A percentile compares a stretch with the other conserved stretches of the same genome.
Conservation (phyloP, 2,329 filamentous ascomycete species). For the Hypoxylon sp. region DNA sequence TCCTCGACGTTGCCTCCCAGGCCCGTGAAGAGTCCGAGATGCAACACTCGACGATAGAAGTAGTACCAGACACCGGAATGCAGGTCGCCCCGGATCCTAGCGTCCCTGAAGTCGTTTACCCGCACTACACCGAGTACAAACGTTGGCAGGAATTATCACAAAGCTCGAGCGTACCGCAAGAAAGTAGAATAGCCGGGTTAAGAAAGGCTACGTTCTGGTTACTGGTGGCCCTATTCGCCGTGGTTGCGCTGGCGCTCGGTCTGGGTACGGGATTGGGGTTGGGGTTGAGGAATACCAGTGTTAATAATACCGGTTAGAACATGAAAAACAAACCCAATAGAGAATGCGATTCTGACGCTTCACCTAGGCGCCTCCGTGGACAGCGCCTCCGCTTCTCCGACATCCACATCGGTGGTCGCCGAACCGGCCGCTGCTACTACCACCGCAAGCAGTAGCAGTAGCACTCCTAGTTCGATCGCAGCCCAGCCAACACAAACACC, state of each 20-base stretch:
- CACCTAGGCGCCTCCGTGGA: slow-evolving; percentile 19
- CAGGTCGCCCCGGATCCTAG: slow-evolving; percentile 20
- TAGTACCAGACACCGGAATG: slow-evolving; percentile 9
- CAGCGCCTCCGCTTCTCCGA: slow-evolving; percentile 5
- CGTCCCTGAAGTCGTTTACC: slow-evolving; percentile 20
- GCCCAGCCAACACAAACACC: slow-evolving; percentile 14
- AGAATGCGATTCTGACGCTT: slow-evolving; percentile 20
- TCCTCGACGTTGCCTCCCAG: slow-evolving; percentile 1
- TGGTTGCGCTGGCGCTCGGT: slow-evolving; percentile 28
- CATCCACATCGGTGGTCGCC: slow-evolving; percentile 3
- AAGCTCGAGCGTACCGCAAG: neutral
- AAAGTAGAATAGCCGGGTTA: slow-evolving; percentile 23
- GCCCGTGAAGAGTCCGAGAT: slow-evolving; percentile 9
- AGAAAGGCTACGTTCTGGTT: slow-evolving; percentile 32
- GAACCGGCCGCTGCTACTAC: slow-evolving; percentile 2
- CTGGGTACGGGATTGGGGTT: slow-evolving; percentile 31
- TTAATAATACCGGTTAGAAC: slow-evolving; percentile 24
- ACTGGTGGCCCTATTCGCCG: slow-evolving; percentile 20
- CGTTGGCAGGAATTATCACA: slow-evolving; percentile 3
- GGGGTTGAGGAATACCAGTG: slow-evolving; percentile 23
- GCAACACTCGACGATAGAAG: slow-evolving; percentile 31
- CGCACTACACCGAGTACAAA: slow-evolving; percentile 21
- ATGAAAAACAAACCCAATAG: neutral
- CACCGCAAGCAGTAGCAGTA: slow-evolving; percentile 6
- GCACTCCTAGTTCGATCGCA: slow-evolving; percentile 1